phyloP scores from a whole-genome alignment of 2,329 filamentous ascomycete genomes.

The Scedosporium minutisporum region DNA sequence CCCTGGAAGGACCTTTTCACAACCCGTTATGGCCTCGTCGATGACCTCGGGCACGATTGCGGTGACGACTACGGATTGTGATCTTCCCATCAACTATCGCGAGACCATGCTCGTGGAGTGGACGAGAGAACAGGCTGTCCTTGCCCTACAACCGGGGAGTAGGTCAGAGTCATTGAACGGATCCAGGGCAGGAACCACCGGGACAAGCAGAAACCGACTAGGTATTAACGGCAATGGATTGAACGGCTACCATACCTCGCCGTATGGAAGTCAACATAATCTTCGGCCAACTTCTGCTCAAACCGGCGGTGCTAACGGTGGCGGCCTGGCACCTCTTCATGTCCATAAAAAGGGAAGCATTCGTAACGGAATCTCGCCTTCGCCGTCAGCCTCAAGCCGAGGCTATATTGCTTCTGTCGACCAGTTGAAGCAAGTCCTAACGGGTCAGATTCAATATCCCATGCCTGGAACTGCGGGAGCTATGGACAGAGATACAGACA shows the following conservation, averaged over 20 bases:
- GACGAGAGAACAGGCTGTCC: slow-evolving; percentile 65
- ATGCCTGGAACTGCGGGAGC: slow-evolving; percentile 29
- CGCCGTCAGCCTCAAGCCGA: slow-evolving; percentile 31
- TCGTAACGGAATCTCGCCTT: slow-evolving; percentile 39
- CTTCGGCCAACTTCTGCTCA: slow-evolving; percentile 38
- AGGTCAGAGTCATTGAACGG: slow-evolving; percentile 68
- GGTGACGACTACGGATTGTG: slow-evolving; percentile 30
- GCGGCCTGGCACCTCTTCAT: slow-evolving; percentile 22
- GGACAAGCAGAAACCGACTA: slow-evolving; percentile 43
- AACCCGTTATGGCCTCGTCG: slow-evolving; percentile 48
- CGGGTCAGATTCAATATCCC: slow-evolving; percentile 34
- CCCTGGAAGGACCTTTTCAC: slow-evolving; percentile 53
- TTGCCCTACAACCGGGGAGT: slow-evolving; percentile 56
- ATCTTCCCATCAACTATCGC: slow-evolving; percentile 56
- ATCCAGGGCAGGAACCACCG: slow-evolving; percentile 56
- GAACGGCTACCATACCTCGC: slow-evolving; percentile 26
- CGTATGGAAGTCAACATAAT: slow-evolving; percentile 40
- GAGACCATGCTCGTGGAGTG: slow-evolving; percentile 73
- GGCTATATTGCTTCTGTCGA: slow-evolving; percentile 51
- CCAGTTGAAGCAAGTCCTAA: slow-evolving; percentile 52
- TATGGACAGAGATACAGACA: slow-evolving; percentile 28
- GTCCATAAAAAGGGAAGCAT: slow-evolving; percentile 45
- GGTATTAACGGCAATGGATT: slow-evolving; percentile 42
- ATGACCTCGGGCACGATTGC: slow-evolving; percentile 25
- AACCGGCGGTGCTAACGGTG: slow-evolving; percentile 19